Evolutionary conservation across 345 rosid species (phyloP).

Genomic region (Sisymbrium irio): DNA sequence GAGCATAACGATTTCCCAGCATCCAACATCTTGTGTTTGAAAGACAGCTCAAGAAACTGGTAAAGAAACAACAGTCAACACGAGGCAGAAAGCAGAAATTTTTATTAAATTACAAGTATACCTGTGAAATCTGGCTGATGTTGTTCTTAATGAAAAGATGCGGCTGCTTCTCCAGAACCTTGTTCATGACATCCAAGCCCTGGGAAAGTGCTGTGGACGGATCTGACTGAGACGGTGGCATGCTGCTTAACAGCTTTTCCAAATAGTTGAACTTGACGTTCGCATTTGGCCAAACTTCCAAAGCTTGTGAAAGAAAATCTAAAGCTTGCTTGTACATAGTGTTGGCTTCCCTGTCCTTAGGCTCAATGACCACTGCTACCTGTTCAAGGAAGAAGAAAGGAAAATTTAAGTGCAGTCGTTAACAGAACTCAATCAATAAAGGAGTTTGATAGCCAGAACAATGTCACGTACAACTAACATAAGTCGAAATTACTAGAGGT

Average conservation of each 20-base stretch:
- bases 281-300: conserved; percentile 97
- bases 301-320: conserved; percentile 86
- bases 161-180: conserved; percentile 95
- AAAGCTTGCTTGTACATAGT: conserved; percentile 88
- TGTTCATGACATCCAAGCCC: conserved; percentile 98
- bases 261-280: conserved; percentile 94
- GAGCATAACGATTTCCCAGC: conserved; percentile 93
- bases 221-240: conserved; percentile 89
- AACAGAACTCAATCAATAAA: conserved; percentile 5
- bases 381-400: conserved; percentile 34
- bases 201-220: conserved; percentile 95
- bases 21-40: conserved; percentile 89
- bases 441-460: background rate
- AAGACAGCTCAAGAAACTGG: conserved; percentile 96
- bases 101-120: conserved; percentile 34
- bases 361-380: conserved; percentile 97
- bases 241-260: conserved; percentile 81
- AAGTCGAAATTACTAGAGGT: background rate
- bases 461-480: conserved; percentile 12
- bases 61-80: conserved; percentile 23
- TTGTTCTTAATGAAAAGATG: conserved; percentile 88
- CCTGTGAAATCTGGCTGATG: conserved; percentile 87
- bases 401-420: conserved; percentile 12
- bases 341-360: conserved; percentile 91
- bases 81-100: conserved; percentile 11